Conservation (phyloP, 495 filamentous ascomycete genomes). For the Opeltia flavorubescens region DNA sequence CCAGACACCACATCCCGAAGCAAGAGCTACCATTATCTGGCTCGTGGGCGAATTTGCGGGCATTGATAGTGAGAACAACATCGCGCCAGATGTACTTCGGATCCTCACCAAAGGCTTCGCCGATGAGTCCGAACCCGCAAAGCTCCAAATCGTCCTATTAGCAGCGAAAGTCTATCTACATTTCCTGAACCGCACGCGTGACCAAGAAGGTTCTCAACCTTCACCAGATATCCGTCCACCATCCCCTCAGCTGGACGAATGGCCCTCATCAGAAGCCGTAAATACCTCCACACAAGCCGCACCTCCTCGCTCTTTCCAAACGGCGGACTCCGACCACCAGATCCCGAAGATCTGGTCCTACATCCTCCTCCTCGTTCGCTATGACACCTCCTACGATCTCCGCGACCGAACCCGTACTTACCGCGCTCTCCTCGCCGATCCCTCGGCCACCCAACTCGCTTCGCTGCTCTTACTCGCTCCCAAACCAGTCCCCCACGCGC, state of each 20-base stretch:
- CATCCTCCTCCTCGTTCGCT: slow-evolving; percentile 69
- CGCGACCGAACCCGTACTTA: slow-evolving; percentile 82
- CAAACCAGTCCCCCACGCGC: slow-evolving; percentile 79
- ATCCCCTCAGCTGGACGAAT: no score
- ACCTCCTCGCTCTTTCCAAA: slow-evolving; percentile 2
- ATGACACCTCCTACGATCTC: slow-evolving; percentile 88
- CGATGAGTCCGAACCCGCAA: slow-evolving; percentile 70
- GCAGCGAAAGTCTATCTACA: slow-evolving; percentile 93
- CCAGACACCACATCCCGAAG: slow-evolving; percentile 65
- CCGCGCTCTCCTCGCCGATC: slow-evolving; percentile 62
- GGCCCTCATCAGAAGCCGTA: neutral
- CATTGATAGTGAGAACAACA: slow-evolving; percentile 61
- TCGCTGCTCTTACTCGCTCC: slow-evolving; percentile 82
- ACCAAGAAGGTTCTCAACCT: slow-evolving; percentile 13
- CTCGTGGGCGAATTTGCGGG: slow-evolving; percentile 90
- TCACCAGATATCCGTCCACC: neutral
- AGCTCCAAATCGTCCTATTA: slow-evolving; percentile 79
- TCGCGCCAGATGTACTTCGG: slow-evolving; percentile 86
- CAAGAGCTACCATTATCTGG: slow-evolving; percentile 90
- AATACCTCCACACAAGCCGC: neutral
- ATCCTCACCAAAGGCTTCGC: slow-evolving; percentile 74
- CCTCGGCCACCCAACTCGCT: slow-evolving; percentile 67
- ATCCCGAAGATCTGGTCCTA: slow-evolving; percentile 72
- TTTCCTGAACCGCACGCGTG: slow-evolving; percentile 47
- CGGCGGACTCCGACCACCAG: slow-evolving; percentile 35